Conservation (phyloP, 2,329 filamentous ascomycete genomes). For the Chaetoscypha palmicola region DNA sequence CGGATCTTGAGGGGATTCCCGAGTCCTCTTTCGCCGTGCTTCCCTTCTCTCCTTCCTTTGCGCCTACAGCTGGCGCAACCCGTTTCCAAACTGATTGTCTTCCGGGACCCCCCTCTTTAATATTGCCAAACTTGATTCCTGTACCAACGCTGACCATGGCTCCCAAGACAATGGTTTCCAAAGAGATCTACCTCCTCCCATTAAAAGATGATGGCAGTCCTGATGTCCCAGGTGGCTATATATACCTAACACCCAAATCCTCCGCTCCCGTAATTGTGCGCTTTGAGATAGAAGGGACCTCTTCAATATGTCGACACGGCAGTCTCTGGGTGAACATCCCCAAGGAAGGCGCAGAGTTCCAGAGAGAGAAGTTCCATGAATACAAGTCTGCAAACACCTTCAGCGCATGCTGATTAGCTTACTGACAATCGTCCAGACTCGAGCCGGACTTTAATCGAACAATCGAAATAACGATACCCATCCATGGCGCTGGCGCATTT, state of each 20-base stretch:
- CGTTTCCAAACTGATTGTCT: not conserved
- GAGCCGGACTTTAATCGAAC: constrained; percentile 87
- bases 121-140: not conserved
- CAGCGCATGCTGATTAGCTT: not conserved
- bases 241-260: constrained; percentile 75
- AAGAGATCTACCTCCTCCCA: constrained; percentile 77
- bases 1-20: not conserved
- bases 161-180: constrained; percentile 55
- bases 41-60: not conserved
- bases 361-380: constrained; percentile 72
- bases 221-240: constrained; percentile 80
- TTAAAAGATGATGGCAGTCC: constrained; percentile 92
- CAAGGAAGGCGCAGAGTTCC: constrained; percentile 65
- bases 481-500: constrained; percentile 78
- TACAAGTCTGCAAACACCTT: constrained; percentile 64
- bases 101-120: not conserved
- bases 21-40: not conserved
- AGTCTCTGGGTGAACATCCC: constrained; percentile 97
- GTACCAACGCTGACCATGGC: constrained; percentile 38
- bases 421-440: constrained; percentile 48
- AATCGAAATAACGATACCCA: constrained; percentile 82
- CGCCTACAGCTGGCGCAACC: not conserved
- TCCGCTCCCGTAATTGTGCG: constrained; percentile 71
- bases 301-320: constrained; percentile 89
- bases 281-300: constrained; percentile 89